phyloP scores from a whole-genome alignment of 179 eudicot species.

The Spinacia oleracea region DNA sequence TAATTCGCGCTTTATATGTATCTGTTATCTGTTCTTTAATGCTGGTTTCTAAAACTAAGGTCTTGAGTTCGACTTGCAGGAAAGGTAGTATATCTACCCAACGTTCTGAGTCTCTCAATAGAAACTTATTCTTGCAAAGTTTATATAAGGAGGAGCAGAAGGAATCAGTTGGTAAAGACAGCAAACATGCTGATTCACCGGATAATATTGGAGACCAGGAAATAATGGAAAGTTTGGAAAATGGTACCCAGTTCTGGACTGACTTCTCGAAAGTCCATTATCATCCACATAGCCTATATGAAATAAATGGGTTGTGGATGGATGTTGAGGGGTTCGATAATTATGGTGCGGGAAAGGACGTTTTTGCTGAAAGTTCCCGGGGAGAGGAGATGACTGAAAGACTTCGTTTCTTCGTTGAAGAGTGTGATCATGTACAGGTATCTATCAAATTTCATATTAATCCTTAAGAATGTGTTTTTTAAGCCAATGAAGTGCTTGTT shows the following conservation, averaged over 20 bases:
- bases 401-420: conserved; percentile 90
- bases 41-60: conserved; percentile 9
- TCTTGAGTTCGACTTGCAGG: conserved; percentile 50
- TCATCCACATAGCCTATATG: conserved; percentile 90
- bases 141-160: conserved; percentile 60
- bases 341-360: conserved; percentile 79
- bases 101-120: conserved; percentile 63
- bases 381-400: conserved; percentile 80
- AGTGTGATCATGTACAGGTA: conserved; percentile 93
- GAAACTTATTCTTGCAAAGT: conserved; percentile 83
- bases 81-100: conserved; percentile 62
- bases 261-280: conserved; percentile 93
- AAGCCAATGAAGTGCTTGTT: not conserved
- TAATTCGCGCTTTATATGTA: not conserved
- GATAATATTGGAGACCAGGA: conserved; percentile 56
- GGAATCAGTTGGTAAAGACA: conserved; percentile 27
- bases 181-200: conserved; percentile 36
- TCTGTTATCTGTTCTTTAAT: not conserved
- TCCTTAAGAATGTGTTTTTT: not conserved
- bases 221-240: conserved; percentile 63
- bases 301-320: conserved; percentile 72
- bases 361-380: conserved; percentile 53
- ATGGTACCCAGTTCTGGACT: conserved; percentile 77
- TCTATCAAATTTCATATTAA: not conserved
- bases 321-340: conserved; percentile 61